Base-by-base conservation (phyloP, 2,329 filamentous ascomycete genomes). In the Alternaria burnsii region DNA sequence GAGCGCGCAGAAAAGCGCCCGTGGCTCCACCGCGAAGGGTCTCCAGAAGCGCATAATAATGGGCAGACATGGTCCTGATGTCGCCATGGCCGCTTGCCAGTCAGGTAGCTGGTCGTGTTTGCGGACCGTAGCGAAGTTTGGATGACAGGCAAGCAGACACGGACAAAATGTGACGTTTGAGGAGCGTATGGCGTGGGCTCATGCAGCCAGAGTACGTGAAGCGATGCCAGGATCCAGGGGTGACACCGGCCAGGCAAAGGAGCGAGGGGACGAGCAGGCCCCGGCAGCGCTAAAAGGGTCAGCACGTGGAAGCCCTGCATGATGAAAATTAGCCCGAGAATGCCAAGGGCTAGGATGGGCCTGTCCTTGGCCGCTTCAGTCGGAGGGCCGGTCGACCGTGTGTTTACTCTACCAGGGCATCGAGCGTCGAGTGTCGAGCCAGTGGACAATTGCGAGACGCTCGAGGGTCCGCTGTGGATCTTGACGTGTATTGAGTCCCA, bases 221-320 rank as follows among this genome's bases (percentile, higher is more conserved):
- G 61, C 63, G 63, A 62, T 42, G 50, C 52, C 55, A 53, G 58
- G 53, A 42, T 44, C 44, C 51, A 36, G 52, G 62, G 59, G 54
- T 60, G 51, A 52, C 53, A 54, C 63, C 46, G 58, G 53, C 50
- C 40, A 46, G 50, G 42, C 22, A 36, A 51, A 58, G 52, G 38
- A 51, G 44, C 36, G 50, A 18, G 42, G 43, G 53, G 53, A 55
- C 43, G 48, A 48, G 48, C 48, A 51, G 30, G 59, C 52, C 55
- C 57, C 51, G 53, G 51, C 47, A 18, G 34, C 55, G 59, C 65
- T 56, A 67, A 66, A 52, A 38, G 46, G 50, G 61, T 55, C 59
- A 63, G 66, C 70, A 72, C 70, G 70, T 72, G 70, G 70, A 58
- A 53, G 55, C 68, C 70, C 65, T 71, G 70, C 58, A 56, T 62